Evolutionary conservation across 2,329 filamentous ascomycete genomes (phyloP), one percentile per base, ranked within the genome.

Genomic region (Aureobasidium sp.): DNA sequence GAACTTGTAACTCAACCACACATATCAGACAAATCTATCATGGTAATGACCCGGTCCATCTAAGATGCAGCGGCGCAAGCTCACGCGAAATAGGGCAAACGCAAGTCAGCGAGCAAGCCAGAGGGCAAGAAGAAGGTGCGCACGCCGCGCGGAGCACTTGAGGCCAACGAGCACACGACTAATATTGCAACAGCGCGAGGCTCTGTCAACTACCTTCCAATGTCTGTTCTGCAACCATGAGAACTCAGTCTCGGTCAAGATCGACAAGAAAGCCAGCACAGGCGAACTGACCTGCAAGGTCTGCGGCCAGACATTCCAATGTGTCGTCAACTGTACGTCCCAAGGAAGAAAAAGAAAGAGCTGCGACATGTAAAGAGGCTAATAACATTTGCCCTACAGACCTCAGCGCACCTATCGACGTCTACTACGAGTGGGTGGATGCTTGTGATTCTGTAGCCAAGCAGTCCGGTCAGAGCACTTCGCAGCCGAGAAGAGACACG

Each of bases 201-300:
- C 86, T 44, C 82, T 94, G 20, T 82, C 88, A 3, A 92, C 90
- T 2, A 84, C 85, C n/a, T 99, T 99, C 76, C 90, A 92, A 62
- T 99, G 94, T 74, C 86, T 99, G 49, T 99, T 99, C 78, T 99
- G 94, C 82, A 97, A 97, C 75, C 92, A 97, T 77, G 94, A 97
- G 73, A 94, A 91, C 67, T 90, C 92, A 0, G 90, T 99, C 58
- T 83, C 85, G 31, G 89, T 97, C 68, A 94, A 95, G 76, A 82
- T 99, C 56, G 91, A 99, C 74, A 96, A 96, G 81, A 97, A 97
- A 74, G 81, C 86, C 31, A 91, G 91, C 57, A 83, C 96, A 41
- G 94, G 93, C 51, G 85, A 89, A 64, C 81, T 99, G 29, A 85
- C 87, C 64, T 99, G 94, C 79, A 96, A 93, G 74, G 85, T 96